A percentile compares a stretch with the other conserved stretches of the same genome.
Evolutionary conservation across 768 basidiomycete genomes (phyloP).

Genomic region (Guyanaporus albipodus): DNA sequence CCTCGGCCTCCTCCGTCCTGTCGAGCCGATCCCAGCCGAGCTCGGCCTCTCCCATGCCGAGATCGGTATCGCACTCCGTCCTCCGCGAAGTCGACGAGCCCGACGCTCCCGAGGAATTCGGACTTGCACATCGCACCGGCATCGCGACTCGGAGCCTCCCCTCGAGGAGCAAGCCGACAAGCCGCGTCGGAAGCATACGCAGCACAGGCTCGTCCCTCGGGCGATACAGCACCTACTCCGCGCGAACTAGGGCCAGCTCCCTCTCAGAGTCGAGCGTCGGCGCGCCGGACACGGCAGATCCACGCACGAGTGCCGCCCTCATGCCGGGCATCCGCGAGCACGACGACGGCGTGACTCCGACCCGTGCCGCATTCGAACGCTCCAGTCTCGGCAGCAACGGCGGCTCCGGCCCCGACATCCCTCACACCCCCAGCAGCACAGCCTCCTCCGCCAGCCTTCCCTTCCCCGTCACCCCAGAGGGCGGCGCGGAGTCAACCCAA

Average conservation of each 20-base stretch:
- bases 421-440: conserved; percentile 31
- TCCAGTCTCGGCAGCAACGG: conserved; percentile 25
- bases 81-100: conserved; percentile 30
- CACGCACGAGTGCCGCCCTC: conserved; percentile 4
- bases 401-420: conserved; percentile 12
- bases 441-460: conserved; percentile 28
- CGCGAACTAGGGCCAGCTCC: conserved; percentile 15
- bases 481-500: conserved; percentile 16
- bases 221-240: conserved; percentile 22
- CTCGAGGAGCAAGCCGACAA: conserved; percentile 17
- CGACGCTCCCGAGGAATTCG: conserved; percentile 24
- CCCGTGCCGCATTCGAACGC: conserved; percentile 27
- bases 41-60: conserved; percentile 17
- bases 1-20: conserved; percentile 41
- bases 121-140: conserved; percentile 10
- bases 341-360: conserved; percentile 29
- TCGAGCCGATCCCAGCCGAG: conserved; percentile 12
- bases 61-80: conserved; percentile 28
- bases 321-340: conserved; percentile 30
- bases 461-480: conserved; percentile 29
- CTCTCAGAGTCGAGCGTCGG: conserved; percentile 19
- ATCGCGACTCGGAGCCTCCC: conserved; percentile 20
- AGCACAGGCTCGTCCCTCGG: conserved; percentile 23
- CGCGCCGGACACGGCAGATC: conserved; percentile 11
- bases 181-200: conserved; percentile 20